Percentiles rank a stretch among this genome's conserved stretches.
These are phyloP conservation scores for Arthrobotrys pseudoclavata DNA, from an alignment of 2,329 filamentous ascomycete genomes.

Conservation along the genomic window DNA sequence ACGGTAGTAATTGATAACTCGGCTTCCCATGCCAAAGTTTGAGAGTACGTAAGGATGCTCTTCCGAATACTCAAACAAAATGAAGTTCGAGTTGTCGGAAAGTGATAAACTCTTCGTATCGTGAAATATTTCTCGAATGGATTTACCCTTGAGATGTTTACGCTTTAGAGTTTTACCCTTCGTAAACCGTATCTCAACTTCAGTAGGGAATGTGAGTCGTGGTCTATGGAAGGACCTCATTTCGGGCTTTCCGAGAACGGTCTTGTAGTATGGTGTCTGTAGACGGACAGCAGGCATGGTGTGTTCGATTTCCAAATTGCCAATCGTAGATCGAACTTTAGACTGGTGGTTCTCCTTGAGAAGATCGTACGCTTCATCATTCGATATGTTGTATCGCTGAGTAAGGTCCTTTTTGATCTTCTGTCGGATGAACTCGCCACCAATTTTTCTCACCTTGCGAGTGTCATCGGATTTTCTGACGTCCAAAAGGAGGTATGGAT, in stretches of 20 bases:
- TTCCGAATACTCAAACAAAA: constrained; percentile 95
- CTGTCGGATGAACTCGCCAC: constrained; percentile 75
- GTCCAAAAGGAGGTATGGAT: constrained; percentile 87
- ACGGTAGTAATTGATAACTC: constrained; percentile 96
- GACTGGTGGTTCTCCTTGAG: constrained; percentile 97
- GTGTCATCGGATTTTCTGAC: constrained; percentile 74
- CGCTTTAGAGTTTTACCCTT: constrained; percentile 81
- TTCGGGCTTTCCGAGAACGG: constrained; percentile 79
- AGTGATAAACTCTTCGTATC: constrained; percentile 85
- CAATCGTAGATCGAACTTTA: constrained; percentile 92
- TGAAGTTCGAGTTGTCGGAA: constrained; percentile 86
- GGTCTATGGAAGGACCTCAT: constrained; percentile 88
- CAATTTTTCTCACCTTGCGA: constrained; percentile 73
- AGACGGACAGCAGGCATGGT: constrained; percentile 90
- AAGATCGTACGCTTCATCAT: constrained; percentile 94
- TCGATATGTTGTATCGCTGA: constrained; percentile 93
- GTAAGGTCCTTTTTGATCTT: constrained; percentile 77
- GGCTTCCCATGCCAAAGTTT: constrained; percentile 97
- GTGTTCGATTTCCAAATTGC: constrained; percentile 93
- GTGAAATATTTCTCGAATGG: constrained; percentile 81
- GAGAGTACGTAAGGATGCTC: constrained; percentile 91
- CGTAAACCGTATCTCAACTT: constrained; percentile 79
- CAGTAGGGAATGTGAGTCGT: constrained; percentile 78
- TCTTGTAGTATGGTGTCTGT: constrained; percentile 89
- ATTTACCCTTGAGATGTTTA: constrained; percentile 84